phyloP scores from a whole-genome alignment of 768 basidiomycete genomes.

The Amyloporia xantha region DNA sequence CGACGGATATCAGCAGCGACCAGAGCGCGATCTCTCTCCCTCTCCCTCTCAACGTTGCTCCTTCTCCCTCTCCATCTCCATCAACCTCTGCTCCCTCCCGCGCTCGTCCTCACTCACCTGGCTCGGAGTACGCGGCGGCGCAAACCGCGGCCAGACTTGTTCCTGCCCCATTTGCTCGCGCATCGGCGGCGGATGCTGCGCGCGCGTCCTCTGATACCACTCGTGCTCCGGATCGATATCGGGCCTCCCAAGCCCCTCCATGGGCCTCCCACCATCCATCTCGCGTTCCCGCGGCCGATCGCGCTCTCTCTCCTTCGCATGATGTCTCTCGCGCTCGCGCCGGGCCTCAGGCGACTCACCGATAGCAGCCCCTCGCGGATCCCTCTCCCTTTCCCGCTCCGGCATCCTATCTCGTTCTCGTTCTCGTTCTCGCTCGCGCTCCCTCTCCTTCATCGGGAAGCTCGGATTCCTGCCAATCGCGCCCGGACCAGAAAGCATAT shows the following conservation, averaged over 20 bases:
- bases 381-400: constrained; percentile 18
- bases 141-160: constrained; percentile 13
- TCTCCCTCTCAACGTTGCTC: too few species aligned
- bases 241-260: not conserved
- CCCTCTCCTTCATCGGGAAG: constrained; percentile 14
- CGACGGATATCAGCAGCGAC: too few species aligned
- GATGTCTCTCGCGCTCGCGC: constrained; percentile 13
- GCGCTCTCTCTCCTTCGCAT: constrained; percentile 7
- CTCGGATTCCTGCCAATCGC: not conserved
- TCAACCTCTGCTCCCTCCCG: constrained; percentile 12
- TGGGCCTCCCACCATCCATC: constrained; percentile 8
- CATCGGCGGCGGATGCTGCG: constrained; percentile 3
- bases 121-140: constrained; percentile 4
- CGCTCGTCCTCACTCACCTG: constrained; percentile 10
- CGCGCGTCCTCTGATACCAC: constrained; percentile 3
- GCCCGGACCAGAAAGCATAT: constrained; percentile 13
- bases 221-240: constrained; percentile 19
- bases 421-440: constrained; percentile 18
- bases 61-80: constrained; percentile 18
- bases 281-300: constrained; percentile 12
- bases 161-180: not conserved
- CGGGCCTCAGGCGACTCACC: not conserved
- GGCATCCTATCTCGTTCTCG: constrained; percentile 17
- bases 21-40: constrained; percentile 8
- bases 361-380: constrained; percentile 5